Conservation (phyloP, 305 asterid genomes). For the Fraxinus baroniana region DNA sequence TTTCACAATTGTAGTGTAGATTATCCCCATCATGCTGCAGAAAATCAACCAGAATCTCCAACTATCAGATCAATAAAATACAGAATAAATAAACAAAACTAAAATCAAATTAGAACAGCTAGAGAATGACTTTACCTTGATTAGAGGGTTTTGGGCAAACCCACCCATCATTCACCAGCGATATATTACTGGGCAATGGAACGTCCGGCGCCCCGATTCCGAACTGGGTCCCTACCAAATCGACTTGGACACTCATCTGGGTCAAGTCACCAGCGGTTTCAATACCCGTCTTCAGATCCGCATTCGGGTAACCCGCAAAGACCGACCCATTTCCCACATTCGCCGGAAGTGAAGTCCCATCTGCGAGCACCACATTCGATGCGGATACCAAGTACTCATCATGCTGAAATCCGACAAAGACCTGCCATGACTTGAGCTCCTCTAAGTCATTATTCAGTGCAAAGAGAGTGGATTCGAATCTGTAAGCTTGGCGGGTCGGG, state of each 20-base stretch:
- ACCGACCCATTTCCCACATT: conserved; percentile 72
- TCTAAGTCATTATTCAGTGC: conserved; percentile 67
- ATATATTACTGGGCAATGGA: conserved; percentile 74
- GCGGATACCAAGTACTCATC: conserved; percentile 82
- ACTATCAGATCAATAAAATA: neutral
- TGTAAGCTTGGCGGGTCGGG: conserved; percentile 55
- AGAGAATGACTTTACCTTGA: conserved; percentile 49
- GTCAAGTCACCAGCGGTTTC: conserved; percentile 89
- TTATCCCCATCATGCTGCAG: neutral
- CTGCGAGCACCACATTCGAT: conserved; percentile 69
- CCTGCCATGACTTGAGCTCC: conserved; percentile 81
- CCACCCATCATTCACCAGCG: conserved; percentile 80
- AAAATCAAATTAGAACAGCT: neutral
- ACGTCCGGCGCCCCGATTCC: conserved; percentile 61
- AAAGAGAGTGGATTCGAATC: conserved; percentile 60
- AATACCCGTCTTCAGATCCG: conserved; percentile 85
- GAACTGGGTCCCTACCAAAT: conserved; percentile 76
- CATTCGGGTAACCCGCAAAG: conserved; percentile 73
- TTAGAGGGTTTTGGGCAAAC: conserved; percentile 57
- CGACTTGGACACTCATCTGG: conserved; percentile 66
- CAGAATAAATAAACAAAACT: neutral
- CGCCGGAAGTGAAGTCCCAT: conserved; percentile 69
- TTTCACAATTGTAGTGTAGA: neutral
- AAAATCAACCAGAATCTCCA: neutral
- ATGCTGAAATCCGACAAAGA: conserved; percentile 75